Percentiles rank a stretch among this genome's conserved stretches.
These are phyloP conservation scores for Cladophialophora chaetospira DNA, from an alignment of 2,329 filamentous ascomycete genomes.

Conservation along the genomic window DNA sequence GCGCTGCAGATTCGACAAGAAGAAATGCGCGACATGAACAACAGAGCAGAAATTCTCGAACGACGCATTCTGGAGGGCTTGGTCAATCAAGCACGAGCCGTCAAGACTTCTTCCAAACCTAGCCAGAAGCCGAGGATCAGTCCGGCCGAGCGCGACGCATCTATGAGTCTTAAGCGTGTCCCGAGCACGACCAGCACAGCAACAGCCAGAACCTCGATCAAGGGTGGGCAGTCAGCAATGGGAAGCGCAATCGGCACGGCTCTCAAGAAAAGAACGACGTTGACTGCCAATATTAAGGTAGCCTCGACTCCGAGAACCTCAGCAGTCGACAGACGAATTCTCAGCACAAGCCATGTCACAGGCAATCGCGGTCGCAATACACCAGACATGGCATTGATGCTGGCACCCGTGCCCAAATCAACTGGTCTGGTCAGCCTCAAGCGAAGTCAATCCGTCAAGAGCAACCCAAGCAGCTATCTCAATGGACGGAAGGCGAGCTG, in stretches of 20 bases:
- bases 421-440: conserved; percentile 62
- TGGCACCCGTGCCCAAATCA: conserved; percentile 35
- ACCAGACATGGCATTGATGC: conserved; percentile 44
- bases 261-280: conserved; percentile 54
- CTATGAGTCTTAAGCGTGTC: conserved; percentile 56
- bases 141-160: conserved; percentile 39
- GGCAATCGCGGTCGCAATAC: conserved; percentile 59
- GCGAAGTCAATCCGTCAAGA: conserved; percentile 76
- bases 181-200: conserved; percentile 48
- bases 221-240: conserved; percentile 32
- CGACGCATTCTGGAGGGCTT: conserved; percentile 91
- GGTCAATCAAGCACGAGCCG: conserved; percentile 84
- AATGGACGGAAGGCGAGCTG: conserved; percentile 69
- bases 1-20: conserved; percentile 85
- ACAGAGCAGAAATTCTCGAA: conserved; percentile 83
- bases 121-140: conserved; percentile 33
- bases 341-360: conserved; percentile 87
- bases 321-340: conserved; percentile 71
- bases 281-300: conserved; percentile 42
- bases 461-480: conserved; percentile 51
- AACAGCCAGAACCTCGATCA: conserved; percentile 45
- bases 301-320: conserved; percentile 46
- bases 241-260: conserved; percentile 47
- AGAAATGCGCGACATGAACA: conserved; percentile 88
- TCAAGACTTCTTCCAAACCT: conserved; percentile 57